Percentiles rank a stretch among this genome's conserved stretches.
phyloP scores from a whole-genome alignment of 2,329 filamentous ascomycete species.

The Ceratocystis alfenasii region DNA sequence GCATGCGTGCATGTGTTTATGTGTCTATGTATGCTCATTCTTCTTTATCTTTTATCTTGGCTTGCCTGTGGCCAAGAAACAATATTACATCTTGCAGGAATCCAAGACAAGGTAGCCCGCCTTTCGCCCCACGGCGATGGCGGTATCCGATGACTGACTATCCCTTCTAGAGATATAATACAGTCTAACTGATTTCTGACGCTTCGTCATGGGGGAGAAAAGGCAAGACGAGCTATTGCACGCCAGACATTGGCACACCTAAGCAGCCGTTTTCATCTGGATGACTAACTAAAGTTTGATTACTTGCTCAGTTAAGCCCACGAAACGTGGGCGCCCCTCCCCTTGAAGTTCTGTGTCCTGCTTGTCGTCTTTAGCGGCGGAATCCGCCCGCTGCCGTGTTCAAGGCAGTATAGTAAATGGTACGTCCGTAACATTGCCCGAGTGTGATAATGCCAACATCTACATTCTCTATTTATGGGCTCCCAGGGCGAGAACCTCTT shows the following conservation, averaged over 20 bases:
- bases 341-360: background rate
- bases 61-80: too few species aligned
- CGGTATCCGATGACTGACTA: background rate
- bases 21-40: background rate
- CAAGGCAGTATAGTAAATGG: background rate
- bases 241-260: background rate
- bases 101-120: background rate
- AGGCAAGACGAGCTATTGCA: background rate
- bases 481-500: too few species aligned
- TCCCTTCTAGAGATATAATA: background rate
- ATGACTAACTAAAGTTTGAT: background rate
- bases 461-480: background rate
- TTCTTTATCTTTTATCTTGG: background rate
- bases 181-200: background rate
- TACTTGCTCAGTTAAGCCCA: background rate
- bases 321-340: background rate
- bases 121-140: background rate
- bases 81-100: background rate
- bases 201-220: background rate
- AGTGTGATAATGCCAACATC: background rate
- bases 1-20: too few species aligned
- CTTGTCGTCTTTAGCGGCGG: background rate
- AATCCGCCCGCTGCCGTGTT: constrained; percentile 13
- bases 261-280: background rate
- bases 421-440: background rate